Percentiles rank a stretch among this genome's conserved stretches.
phyloP scores from a whole-genome alignment of 805 yeast genomes.

The Sugiyamaella americana region DNA sequence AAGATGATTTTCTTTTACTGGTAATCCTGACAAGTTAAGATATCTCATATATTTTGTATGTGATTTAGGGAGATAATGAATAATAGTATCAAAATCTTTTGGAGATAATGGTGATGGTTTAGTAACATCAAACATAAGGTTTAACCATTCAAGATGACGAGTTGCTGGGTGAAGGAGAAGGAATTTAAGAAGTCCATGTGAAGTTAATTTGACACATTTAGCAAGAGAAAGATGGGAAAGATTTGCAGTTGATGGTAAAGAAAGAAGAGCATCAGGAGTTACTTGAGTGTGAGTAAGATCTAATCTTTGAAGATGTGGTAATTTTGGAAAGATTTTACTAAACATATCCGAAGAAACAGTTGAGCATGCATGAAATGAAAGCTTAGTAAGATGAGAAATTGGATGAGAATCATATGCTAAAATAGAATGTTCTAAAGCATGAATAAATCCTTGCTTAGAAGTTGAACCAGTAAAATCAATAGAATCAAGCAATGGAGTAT shows the following conservation, averaged over 20 bases:
- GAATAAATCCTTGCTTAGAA: constrained; percentile 48
- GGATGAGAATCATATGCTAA: constrained; percentile 3
- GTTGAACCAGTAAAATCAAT: constrained; percentile 88
- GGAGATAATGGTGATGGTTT: constrained; percentile 50
- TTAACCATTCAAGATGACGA: constrained; percentile 57
- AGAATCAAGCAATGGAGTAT: constrained; percentile 50
- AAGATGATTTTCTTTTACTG: constrained; percentile 39
- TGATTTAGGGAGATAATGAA: constrained; percentile 37
- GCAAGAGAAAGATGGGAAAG: constrained; percentile 71
- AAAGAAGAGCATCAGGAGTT: constrained; percentile 52
- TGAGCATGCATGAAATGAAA: constrained; percentile 86
- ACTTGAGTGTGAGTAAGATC: constrained; percentile 81
- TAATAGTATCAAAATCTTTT: constrained; percentile 45
- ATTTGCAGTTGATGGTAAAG: constrained; percentile 50
- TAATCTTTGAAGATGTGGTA: constrained; percentile 53
- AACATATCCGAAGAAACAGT: constrained; percentile 58
- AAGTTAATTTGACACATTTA: constrained; percentile 60
- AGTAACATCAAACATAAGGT: constrained; percentile 56
- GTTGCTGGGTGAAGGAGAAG: constrained; percentile 65
- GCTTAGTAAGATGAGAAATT: constrained; percentile 32
- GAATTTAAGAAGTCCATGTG: constrained; percentile 64
- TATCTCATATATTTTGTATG: constrained; percentile 30
- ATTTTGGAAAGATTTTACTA: constrained; percentile 49
- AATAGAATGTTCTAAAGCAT: constrained; percentile 43
- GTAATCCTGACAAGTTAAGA: constrained; percentile 62